Evolutionary conservation across 2,329 filamentous ascomycete species (phyloP), one percentile per base, ranked within the genome.

Genomic region (Ceratocystis alfenasii): DNA sequence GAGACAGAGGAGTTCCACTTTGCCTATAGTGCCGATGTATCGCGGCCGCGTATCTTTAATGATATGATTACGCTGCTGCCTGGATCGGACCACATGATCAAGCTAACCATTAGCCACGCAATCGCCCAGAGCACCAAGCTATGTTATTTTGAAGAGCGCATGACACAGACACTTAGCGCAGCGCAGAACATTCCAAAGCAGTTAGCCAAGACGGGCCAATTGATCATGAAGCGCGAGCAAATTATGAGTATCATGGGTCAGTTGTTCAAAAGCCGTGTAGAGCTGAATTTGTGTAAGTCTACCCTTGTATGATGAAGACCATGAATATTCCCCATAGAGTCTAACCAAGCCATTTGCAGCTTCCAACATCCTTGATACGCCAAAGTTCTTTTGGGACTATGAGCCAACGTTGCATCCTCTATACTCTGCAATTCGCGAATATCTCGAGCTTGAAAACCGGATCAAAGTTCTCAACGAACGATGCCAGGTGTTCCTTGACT

Each of bases 1-100:
- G 94, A 99, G 77, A 99, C 89, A 0, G 94, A 99, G 74, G 93
- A 97, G 73, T 96, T 99, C 72, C 93, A 99, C 73, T 99, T 99
- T 73, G 92, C 97, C 75, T 99, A 99, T 78, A 95, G 90, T 71
- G 83, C 85, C 0, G 83, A 90, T 67, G 90, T 94, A 44, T 87
- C 91, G 69, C 84, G 92, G 62, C 94, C 94, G 3, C 84, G 94
- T 66, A 89, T 99, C 36, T 99, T 95, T 78, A 97, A 99, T 76
- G 94, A 99, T 75, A 99, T 99, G 94, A 97, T 99, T 71, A 99
- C 94, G 0, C 79, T 99, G 57, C 83, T 95, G 69, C 95, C 90
- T 68, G 87, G 90, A 48, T 84, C 81, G 33, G 94, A 99, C 76
- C 94, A 99, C 77, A 97, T 99, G 93, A 95, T 97, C 74, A 97